Percentiles rank a stretch among this genome's conserved stretches.
These are phyloP conservation scores for Rutstroemia sp. DNA, from an alignment of 2,329 filamentous ascomycete genomes.

Conservation along the genomic window DNA sequence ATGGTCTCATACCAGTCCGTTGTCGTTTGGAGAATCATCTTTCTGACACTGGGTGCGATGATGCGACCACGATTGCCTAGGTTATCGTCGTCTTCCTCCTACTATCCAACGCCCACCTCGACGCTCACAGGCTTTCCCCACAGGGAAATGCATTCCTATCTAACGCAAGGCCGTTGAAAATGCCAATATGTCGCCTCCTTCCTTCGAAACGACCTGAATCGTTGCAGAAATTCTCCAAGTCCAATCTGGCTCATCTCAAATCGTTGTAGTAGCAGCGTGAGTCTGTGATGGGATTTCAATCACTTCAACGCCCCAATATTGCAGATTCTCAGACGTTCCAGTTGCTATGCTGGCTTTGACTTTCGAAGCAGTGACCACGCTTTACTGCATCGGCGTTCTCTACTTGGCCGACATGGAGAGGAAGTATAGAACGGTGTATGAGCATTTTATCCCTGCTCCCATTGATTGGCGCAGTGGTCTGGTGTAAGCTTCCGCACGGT, in stretches of 20 bases:
- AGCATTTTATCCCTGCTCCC: not conserved
- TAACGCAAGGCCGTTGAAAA: not conserved
- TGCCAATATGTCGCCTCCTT: not conserved
- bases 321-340: not conserved
- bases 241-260: not conserved
- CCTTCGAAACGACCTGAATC: not conserved
- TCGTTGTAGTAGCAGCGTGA: not conserved
- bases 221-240: not conserved
- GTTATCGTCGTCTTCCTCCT: not conserved
- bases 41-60: not conserved
- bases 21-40: not conserved
- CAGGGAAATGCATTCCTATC: not conserved
- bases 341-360: not conserved
- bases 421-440: not conserved
- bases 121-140: not conserved
- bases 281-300: not conserved
- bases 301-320: not conserved
- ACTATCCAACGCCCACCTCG: not conserved
- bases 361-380: not conserved
- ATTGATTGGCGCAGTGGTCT: not conserved
- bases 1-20: not conserved
- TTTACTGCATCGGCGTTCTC: not conserved
- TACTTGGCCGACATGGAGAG: not conserved
- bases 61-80: not conserved
- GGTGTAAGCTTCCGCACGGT: not conserved